A percentile compares a stretch with the other conserved stretches of the same genome.
Conservation (phyloP, 2,329 filamentous ascomycete genomes). For the Alternaria brassicae region DNA sequence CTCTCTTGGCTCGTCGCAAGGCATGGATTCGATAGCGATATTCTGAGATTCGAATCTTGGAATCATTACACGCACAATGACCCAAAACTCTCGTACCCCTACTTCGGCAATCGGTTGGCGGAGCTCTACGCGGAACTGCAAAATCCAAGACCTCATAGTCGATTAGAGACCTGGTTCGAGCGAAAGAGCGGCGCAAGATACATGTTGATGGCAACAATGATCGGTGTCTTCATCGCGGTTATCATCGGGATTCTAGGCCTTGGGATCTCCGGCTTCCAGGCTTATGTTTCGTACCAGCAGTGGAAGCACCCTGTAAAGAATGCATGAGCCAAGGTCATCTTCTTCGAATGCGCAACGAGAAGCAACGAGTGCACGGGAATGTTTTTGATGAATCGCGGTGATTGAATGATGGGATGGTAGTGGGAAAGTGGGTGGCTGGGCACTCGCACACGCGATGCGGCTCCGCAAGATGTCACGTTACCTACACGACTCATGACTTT, state of each 20-base stretch:
- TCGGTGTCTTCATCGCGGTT: slow-evolving; percentile 40
- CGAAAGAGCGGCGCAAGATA: slow-evolving; percentile 37
- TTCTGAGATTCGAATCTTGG: background rate
- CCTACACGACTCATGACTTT: background rate
- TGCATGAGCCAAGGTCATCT: background rate
- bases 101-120: slow-evolving; percentile 31
- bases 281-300: slow-evolving; percentile 43
- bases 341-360: background rate
- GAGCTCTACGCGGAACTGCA: slow-evolving; percentile 35
- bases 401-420: background rate
- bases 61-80: slow-evolving; percentile 20
- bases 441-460: slow-evolving; percentile 1
- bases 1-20: slow-evolving; percentile 15
- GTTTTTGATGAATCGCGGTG: background rate
- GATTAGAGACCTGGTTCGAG: slow-evolving; percentile 35
- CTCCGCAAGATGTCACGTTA: background rate
- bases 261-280: slow-evolving; percentile 37
- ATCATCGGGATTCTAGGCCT: slow-evolving; percentile 35
- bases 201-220: slow-evolving; percentile 43
- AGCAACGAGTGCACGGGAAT: background rate
- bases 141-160: slow-evolving; percentile 27
- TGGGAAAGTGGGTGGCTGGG: background rate
- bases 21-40: slow-evolving; percentile 9
- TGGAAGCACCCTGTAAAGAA: slow-evolving; percentile 40
- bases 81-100: slow-evolving; percentile 30